A percentile compares a stretch with the other conserved stretches of the same genome.
Evolutionary conservation across 2,329 filamentous ascomycete species (phyloP).

Genomic region (Colletotrichum scovillei): DNA sequence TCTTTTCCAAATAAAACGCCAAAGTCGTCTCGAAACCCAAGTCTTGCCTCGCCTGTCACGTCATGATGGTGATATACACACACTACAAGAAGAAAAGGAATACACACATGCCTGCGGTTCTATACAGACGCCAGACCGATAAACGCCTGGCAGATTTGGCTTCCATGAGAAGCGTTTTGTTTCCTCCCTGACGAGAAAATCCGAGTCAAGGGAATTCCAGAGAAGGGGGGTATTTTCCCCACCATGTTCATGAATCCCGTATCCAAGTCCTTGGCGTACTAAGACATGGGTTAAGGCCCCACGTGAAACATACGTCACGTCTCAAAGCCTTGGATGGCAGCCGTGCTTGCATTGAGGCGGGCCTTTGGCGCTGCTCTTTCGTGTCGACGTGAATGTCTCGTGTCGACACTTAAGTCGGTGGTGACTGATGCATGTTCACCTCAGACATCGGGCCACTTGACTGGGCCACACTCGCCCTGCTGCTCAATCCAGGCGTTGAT

Average conservation of each 20-base stretch:
- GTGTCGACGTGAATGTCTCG: neutral
- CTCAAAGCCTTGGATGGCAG: conserved; percentile 26
- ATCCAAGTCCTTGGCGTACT: conserved; percentile 8
- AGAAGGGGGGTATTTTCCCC: neutral
- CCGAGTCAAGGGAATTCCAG: neutral
- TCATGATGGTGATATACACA: neutral
- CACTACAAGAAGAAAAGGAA: neutral
- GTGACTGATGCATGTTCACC: neutral
- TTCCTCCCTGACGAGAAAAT: neutral
- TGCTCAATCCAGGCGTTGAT: conserved; percentile 53
- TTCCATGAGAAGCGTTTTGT: neutral
- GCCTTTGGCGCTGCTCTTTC: neutral
- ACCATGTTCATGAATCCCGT: conserved; percentile 5
- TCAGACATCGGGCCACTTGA: conserved; percentile 45
- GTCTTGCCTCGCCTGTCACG: neutral
- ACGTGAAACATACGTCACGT: conserved; percentile 26
- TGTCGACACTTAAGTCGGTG: neutral
- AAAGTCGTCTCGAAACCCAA: conserved; percentile 3
- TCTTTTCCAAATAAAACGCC: conserved; percentile 24
- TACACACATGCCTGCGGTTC: conserved; percentile 4
- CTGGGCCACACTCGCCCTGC: conserved; percentile 48
- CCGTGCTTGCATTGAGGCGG: neutral
- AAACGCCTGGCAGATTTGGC: neutral
- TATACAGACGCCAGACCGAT: neutral
- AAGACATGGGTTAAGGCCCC: conserved; percentile 5